Conservation (phyloP, 2,329 filamentous ascomycete species). For the Davidsoniella virescens region DNA sequence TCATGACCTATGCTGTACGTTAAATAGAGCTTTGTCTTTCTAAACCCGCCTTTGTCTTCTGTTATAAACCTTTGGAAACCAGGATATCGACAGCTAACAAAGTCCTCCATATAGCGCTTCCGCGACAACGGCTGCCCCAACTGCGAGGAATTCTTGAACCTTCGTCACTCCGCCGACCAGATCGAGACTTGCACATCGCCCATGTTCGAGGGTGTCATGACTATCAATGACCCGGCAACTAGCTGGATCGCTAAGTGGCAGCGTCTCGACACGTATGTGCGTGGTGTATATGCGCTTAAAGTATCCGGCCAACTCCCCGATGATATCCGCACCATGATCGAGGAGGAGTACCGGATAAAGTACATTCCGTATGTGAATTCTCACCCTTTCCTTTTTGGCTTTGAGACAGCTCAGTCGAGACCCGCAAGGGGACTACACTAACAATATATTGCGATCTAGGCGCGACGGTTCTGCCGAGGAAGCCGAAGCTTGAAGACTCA, state of each 20-base stretch:
- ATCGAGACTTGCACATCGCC: conserved; percentile 90
- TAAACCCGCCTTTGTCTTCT: conserved; percentile 4
- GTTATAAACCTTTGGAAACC: not conserved
- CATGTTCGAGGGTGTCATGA: conserved; percentile 86
- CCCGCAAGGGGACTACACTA: not conserved
- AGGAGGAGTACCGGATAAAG: conserved; percentile 46
- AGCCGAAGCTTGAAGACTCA: conserved; percentile 24
- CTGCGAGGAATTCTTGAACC: conserved; percentile 82
- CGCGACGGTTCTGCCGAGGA: conserved; percentile 40
- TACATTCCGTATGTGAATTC: conserved; percentile 45
- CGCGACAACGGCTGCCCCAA: conserved; percentile 80
- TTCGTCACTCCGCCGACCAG: conserved; percentile 60
- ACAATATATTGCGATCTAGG: conserved; percentile 19
- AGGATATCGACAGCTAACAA: not conserved
- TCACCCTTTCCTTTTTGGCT: no score
- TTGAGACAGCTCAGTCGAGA: conserved; percentile 27
- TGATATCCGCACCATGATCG: conserved; percentile 42
- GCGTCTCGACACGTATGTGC: conserved; percentile 72
- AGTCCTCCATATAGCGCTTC: conserved; percentile 49
- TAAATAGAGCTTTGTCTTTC: conserved; percentile 5
- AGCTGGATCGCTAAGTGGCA: conserved; percentile 98
- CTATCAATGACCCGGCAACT: conserved; percentile 61
- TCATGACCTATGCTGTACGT: conserved; percentile 61
- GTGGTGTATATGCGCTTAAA: conserved; percentile 86
- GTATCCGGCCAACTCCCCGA: conserved; percentile 68